Evolutionary conservation across 2,329 filamentous ascomycete genomes (phyloP).

Genomic region (Capronia americana): DNA sequence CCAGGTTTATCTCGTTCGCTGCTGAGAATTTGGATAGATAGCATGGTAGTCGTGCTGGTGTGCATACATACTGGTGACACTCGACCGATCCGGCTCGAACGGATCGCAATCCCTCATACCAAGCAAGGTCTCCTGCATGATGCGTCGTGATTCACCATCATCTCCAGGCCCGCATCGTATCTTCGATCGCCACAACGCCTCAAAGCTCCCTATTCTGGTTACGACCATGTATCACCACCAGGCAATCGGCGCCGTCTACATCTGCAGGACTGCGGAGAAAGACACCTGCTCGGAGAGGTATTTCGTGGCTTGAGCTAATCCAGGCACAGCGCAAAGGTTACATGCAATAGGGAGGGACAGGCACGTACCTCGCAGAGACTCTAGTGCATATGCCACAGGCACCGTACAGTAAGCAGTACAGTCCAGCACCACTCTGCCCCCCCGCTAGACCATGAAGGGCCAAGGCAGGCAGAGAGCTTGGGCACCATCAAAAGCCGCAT

Average conservation of each 20-base stretch:
- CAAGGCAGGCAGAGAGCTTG: not conserved
- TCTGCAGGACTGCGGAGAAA: not conserved
- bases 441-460: not conserved
- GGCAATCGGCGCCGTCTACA: not conserved
- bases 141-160: not conserved
- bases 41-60: not conserved
- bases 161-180: not conserved
- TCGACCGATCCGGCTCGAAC: not conserved
- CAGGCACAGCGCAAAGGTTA: not conserved
- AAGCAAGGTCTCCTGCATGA: not conserved
- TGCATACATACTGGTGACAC: not conserved
- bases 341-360: not conserved
- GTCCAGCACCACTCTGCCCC: not conserved
- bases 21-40: not conserved
- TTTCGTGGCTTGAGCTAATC: conserved; percentile 5
- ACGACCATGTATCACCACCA: not conserved
- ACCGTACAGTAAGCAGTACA: not conserved
- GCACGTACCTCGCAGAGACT: conserved; percentile 5
- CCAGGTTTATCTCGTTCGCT: not conserved
- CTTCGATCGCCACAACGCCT: not conserved
- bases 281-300: not conserved
- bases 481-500: not conserved
- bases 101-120: not conserved
- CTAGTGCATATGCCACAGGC: not conserved
- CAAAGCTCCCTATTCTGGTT: not conserved